phyloP scores from a whole-genome alignment of 352 stramenopile species.

The Globisporangium lucens region DNA sequence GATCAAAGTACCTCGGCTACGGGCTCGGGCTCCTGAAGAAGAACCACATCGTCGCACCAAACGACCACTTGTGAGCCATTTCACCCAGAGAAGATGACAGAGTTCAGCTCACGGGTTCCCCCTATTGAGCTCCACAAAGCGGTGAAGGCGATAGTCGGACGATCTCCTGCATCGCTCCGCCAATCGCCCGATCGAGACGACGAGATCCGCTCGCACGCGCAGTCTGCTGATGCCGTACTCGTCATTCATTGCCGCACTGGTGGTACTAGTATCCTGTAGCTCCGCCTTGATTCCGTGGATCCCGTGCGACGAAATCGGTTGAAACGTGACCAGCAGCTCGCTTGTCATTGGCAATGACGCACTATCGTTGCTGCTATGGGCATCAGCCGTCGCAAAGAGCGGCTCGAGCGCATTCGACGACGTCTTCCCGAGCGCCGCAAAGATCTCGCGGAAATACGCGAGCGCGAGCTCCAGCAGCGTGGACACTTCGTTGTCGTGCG shows the following conservation, averaged over 20 bases:
- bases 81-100: neutral
- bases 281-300: conserved; percentile 16
- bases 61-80: conserved; percentile 28
- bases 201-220: conserved; percentile 43
- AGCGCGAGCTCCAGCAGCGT: conserved; percentile 22
- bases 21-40: conserved; percentile 77
- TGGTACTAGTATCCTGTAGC: neutral
- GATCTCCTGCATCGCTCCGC: conserved; percentile 34
- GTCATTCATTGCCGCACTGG: conserved; percentile 12
- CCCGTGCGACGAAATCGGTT: neutral
- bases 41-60: conserved; percentile 52
- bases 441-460: conserved; percentile 35
- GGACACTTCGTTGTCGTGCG: neutral
- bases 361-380: too few relatives aligned
- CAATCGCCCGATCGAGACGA: conserved; percentile 46
- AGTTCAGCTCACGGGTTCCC: neutral
- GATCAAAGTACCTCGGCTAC: conserved; percentile 75
- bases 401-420: conserved; percentile 6
- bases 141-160: conserved; percentile 20
- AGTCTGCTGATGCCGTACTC: conserved; percentile 53
- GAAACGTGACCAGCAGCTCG: conserved; percentile 16
- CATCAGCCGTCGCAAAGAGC: conserved; percentile 4
- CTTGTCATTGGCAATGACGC: neutral
- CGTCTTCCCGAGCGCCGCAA: conserved; percentile 23
- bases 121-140: conserved; percentile 10